Evolutionary conservation across 495 filamentous ascomycete species (phyloP).

Genomic region (Podospora fimiseda): DNA sequence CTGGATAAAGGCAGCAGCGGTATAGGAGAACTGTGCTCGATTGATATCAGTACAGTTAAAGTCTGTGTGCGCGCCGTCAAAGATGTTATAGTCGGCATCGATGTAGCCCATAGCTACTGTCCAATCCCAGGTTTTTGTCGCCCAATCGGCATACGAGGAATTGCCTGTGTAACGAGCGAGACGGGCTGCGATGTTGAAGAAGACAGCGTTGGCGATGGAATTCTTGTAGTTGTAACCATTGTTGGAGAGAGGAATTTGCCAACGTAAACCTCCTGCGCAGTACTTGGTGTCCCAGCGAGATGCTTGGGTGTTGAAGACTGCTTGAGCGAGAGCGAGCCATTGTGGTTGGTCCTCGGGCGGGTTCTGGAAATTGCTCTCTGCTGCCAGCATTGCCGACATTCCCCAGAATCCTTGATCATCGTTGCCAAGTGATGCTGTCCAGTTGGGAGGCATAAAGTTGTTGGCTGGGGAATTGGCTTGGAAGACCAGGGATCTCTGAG

Average conservation of each 20-base stretch:
- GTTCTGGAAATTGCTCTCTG: slow-evolving; percentile 58
- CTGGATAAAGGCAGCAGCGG: slow-evolving; percentile 56
- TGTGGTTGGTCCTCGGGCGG: slow-evolving; percentile 44
- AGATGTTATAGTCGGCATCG: slow-evolving; percentile 51
- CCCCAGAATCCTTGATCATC: slow-evolving; percentile 72
- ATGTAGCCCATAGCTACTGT: slow-evolving; percentile 55
- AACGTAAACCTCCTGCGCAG: slow-evolving; percentile 64
- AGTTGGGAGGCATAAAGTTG: slow-evolving; percentile 60
- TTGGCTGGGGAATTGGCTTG: slow-evolving; percentile 50
- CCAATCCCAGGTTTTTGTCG: slow-evolving; percentile 69
- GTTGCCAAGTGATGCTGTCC: slow-evolving; percentile 62
- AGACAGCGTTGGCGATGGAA: slow-evolving; percentile 62
- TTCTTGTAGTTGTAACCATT: slow-evolving; percentile 77
- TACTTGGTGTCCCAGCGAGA: slow-evolving; percentile 51
- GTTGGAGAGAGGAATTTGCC: slow-evolving; percentile 70
- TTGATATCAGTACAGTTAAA: slow-evolving; percentile 49
- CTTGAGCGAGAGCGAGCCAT: slow-evolving; percentile 64
- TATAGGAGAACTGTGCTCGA: slow-evolving; percentile 58
- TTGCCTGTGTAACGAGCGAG: slow-evolving; percentile 70
- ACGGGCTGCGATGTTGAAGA: slow-evolving; percentile 73
- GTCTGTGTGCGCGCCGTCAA: slow-evolving; percentile 54
- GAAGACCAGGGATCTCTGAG: slow-evolving; percentile 41
- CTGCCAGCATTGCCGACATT: slow-evolving; percentile 59
- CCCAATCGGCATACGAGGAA: slow-evolving; percentile 68
- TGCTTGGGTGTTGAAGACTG: slow-evolving; percentile 60